Evolutionary conservation across 2,329 filamentous ascomycete genomes (phyloP).

Genomic region (Rhinocladiella mackenziei): DNA sequence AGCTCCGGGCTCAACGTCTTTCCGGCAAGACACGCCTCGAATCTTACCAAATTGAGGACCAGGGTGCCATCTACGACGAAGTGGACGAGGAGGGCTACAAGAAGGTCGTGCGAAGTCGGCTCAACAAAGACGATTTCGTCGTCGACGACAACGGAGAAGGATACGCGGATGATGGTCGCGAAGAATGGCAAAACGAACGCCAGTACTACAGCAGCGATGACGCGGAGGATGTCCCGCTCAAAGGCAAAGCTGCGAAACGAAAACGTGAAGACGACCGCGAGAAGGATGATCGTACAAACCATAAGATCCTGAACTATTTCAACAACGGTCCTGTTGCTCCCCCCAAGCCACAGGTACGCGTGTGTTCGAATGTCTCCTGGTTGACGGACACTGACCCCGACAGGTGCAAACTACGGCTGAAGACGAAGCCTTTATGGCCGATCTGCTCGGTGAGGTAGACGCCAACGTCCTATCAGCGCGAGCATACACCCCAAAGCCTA

Average conservation of each 20-base stretch:
- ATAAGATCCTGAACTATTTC: slow-evolving; percentile 93
- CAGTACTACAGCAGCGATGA: slow-evolving; percentile 66
- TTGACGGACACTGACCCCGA: slow-evolving; percentile 2
- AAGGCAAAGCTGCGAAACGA: slow-evolving; percentile 68
- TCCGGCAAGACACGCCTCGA: slow-evolving; percentile 89
- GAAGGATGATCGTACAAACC: slow-evolving; percentile 80
- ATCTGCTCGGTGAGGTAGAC: slow-evolving; percentile 83
- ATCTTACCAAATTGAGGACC: slow-evolving; percentile 80
- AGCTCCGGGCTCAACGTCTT: slow-evolving; percentile 77
- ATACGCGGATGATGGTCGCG: slow-evolving; percentile 92
- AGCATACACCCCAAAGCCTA: slow-evolving; percentile 55
- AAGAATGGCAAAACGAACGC: slow-evolving; percentile 79
- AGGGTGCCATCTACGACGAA: slow-evolving; percentile 84
- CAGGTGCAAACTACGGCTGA: slow-evolving; percentile 64
- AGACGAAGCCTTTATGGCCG: slow-evolving; percentile 81
- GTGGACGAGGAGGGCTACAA: slow-evolving; percentile 97
- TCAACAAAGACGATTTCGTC: slow-evolving; percentile 95
- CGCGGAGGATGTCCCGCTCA: slow-evolving; percentile 61
- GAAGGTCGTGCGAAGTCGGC: slow-evolving; percentile 80
- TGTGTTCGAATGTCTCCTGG: neutral
- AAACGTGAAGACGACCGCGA: slow-evolving; percentile 83
- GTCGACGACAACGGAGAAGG: slow-evolving; percentile 97
- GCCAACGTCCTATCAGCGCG: slow-evolving; percentile 62
- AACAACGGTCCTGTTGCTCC: slow-evolving; percentile 65
- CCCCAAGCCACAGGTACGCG: slow-evolving; percentile 72